These are phyloP conservation scores for Colletotrichum simmondsii DNA, from an alignment of 2,329 filamentous ascomycete species.

Conservation along the genomic window DNA sequence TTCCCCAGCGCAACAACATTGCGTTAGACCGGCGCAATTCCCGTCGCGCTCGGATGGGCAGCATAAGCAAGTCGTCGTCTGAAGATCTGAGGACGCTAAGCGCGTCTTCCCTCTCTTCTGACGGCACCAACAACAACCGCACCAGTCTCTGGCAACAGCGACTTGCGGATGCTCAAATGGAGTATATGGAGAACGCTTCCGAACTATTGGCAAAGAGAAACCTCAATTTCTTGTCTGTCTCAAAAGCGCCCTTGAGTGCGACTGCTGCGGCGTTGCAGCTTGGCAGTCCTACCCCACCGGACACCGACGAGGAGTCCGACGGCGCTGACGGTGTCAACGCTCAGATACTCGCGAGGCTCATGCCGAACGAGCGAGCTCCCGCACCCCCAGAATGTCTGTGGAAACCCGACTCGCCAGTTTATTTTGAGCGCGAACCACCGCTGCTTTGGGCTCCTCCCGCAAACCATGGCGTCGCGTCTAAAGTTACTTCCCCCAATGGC, in stretches of 20 bases:
- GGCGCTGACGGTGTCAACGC: constrained; percentile 43
- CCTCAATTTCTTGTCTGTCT: constrained; percentile 50
- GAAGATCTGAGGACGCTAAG: constrained; percentile 39
- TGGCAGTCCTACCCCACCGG: constrained; percentile 65
- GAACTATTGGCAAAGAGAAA: constrained; percentile 49
- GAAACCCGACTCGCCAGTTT: constrained; percentile 20
- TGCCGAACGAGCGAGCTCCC: constrained; percentile 31
- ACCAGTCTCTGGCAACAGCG: constrained; percentile 56
- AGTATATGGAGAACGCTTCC: constrained; percentile 55
- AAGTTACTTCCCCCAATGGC: constrained; percentile 2
- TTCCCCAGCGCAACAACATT: constrained; percentile 39
- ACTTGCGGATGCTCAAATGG: constrained; percentile 56
- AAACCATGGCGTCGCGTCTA: constrained; percentile 9
- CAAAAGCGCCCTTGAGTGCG: constrained; percentile 37
- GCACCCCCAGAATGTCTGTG: constrained; percentile 21
- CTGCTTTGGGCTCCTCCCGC: constrained; percentile 19
- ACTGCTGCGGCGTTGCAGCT: constrained; percentile 45
- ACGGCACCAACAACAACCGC: constrained; percentile 41
- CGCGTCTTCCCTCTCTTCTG: constrained; percentile 43
- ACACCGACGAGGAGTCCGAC: constrained; percentile 59
- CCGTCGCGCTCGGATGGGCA: constrained; percentile 50
- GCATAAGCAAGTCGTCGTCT: constrained; percentile 38
- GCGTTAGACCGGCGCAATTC: constrained; percentile 51
- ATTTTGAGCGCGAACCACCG: constrained; percentile 22
- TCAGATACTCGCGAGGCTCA: constrained; percentile 31